Evolutionary conservation across 805 yeast species (phyloP).

Genomic region (Kodamaea neixiangensis): DNA sequence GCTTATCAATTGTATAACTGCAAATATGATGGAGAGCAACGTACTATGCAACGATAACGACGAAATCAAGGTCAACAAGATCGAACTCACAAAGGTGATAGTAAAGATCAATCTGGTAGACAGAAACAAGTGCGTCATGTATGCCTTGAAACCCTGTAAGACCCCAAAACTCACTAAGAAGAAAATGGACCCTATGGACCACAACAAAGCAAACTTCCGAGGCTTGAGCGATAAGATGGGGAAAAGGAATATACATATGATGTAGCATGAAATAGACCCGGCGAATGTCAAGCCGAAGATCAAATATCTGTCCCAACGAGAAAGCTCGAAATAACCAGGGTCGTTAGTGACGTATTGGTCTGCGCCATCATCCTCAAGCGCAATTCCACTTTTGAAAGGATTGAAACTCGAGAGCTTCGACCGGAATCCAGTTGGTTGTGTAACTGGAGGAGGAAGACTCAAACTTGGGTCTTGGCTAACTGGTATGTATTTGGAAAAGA

Average conservation of each 20-base stretch:
- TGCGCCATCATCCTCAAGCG: conserved; percentile 41
- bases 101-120: conserved; percentile 44
- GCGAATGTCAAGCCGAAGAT: conserved; percentile 46
- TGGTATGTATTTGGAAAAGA: conserved; percentile 39
- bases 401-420: conserved; percentile 36
- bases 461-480: conserved; percentile 35
- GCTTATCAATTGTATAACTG: conserved; percentile 40
- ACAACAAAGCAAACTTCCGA: conserved; percentile 46
- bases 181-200: conserved; percentile 49
- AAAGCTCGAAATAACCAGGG: conserved; percentile 45
- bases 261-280: conserved; percentile 42
- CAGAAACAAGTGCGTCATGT: conserved; percentile 42
- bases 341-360: conserved; percentile 43
- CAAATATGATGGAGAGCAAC: conserved; percentile 41
- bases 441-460: conserved; percentile 42
- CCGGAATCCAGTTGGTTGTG: conserved; percentile 27
- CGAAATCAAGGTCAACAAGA: conserved; percentile 40
- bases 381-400: conserved; percentile 42
- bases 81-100: conserved; percentile 38
- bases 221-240: conserved; percentile 46
- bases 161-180: conserved; percentile 49
- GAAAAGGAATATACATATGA: conserved; percentile 45
- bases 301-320: conserved; percentile 49
- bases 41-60: conserved; percentile 40
- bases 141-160: conserved; percentile 43